Conservation (phyloP, 169 alveolate species). For the Babesia bovis region DNA sequence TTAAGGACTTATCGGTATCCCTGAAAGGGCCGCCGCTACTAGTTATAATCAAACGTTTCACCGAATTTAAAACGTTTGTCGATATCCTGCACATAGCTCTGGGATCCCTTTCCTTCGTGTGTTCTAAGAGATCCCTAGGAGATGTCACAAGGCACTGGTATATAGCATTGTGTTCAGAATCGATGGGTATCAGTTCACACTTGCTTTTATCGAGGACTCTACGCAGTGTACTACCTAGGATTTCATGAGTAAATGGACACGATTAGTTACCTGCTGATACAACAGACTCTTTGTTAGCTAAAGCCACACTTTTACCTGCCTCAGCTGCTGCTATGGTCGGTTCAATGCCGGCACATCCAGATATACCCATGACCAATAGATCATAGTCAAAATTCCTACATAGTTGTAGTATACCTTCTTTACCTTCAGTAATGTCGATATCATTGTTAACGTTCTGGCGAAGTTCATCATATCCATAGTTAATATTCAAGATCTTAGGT, state of each 20-base stretch:
- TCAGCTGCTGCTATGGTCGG: conserved; percentile 83
- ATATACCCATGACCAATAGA: conserved; percentile 78
- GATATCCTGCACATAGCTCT: conserved; percentile 39
- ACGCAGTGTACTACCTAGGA: conserved; percentile 30
- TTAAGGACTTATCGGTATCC: conserved; percentile 35
- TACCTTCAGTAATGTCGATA: conserved; percentile 61
- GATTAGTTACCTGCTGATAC: conserved; percentile 78
- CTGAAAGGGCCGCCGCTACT: conserved; percentile 80
- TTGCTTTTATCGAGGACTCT: conserved; percentile 45
- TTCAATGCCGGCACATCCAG: conserved; percentile 84
- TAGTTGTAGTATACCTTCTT: conserved; percentile 65
- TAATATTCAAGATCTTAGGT: conserved; percentile 68
- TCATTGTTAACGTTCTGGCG: conserved; percentile 22
- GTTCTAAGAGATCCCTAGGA: conserved; percentile 35
- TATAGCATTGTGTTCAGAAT: conserved; percentile 85
- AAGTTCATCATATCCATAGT: conserved; percentile 52
- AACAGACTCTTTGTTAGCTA: conserved; percentile 84
- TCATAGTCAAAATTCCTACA: conserved; percentile 68
- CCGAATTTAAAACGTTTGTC: conserved; percentile 22
- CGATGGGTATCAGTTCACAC: conserved; percentile 75
- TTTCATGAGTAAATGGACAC: background rate
- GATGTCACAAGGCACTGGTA: conserved; percentile 75
- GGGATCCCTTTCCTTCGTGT: conserved; percentile 32
- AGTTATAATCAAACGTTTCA: conserved; percentile 66
- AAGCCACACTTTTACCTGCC: conserved; percentile 77